Conservation (phyloP, 148 eudicot genomes). For the Oxyria digyna region DNA sequence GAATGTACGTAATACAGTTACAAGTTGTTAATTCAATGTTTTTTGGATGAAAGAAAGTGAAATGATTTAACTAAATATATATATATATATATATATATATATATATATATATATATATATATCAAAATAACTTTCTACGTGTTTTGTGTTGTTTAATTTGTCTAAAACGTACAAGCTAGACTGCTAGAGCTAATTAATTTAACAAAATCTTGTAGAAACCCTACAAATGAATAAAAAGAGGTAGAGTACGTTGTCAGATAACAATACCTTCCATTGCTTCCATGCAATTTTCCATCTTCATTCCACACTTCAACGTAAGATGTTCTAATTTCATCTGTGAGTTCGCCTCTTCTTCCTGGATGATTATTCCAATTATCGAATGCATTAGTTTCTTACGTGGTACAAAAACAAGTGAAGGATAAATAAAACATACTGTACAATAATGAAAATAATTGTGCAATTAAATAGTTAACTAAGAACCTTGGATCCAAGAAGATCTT, state of each 20-base stretch:
- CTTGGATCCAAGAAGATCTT: neutral
- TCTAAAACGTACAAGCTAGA: neutral
- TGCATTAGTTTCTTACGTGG: too few relatives aligned
- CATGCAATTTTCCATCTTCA: neutral
- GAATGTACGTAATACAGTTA: too few relatives aligned
- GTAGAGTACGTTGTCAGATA: too few relatives aligned
- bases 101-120: too few relatives aligned
- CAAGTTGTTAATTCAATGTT: too few relatives aligned
- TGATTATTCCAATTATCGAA: neutral
- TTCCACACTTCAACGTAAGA: neutral
- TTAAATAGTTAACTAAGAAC: neutral
- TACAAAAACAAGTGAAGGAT: neutral
- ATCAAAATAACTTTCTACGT: too few relatives aligned
- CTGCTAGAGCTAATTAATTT: too few relatives aligned
- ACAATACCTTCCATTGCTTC: neutral
- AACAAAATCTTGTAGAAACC: neutral
- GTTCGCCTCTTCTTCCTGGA: neutral
- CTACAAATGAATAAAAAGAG: too few relatives aligned
- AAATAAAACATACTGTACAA: neutral
- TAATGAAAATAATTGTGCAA: neutral
- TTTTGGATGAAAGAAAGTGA: neutral
- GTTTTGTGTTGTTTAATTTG: neutral
- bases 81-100: too few relatives aligned
- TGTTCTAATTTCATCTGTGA: neutral
- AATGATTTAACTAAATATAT: too few relatives aligned